Percentiles rank a stretch among this genome's conserved stretches.
Conservation (phyloP, 1,139 yeast species). For the Zhuliangozyma parablackwelliae region DNA sequence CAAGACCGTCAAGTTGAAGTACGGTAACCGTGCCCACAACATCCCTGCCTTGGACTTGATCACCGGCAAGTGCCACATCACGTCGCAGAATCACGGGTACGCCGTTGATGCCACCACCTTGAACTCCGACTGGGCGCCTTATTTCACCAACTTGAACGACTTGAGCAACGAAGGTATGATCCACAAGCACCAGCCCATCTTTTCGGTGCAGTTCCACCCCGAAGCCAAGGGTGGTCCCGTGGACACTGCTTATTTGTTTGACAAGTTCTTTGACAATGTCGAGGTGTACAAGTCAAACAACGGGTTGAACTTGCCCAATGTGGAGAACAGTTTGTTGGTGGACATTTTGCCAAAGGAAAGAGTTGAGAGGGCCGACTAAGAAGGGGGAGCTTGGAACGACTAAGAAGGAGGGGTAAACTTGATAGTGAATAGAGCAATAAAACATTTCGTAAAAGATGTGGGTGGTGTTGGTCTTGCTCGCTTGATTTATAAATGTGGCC, state of each 20-base stretch:
- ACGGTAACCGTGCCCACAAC: conserved; percentile 98
- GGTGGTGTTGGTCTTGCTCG: too few relatives aligned
- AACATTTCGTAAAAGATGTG: too few relatives aligned
- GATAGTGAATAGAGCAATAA: too few relatives aligned
- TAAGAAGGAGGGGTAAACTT: too few relatives aligned
- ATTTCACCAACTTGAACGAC: conserved; percentile 89
- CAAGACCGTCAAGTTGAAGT: conserved; percentile 84
- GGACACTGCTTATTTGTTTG: conserved; percentile 86
- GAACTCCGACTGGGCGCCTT: conserved; percentile 73
- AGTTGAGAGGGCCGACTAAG: conserved; percentile 34
- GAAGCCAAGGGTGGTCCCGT: conserved; percentile 99
- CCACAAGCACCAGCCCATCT: conserved; percentile 79
- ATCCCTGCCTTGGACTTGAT: conserved; percentile 89
- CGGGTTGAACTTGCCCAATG: conserved; percentile 42
- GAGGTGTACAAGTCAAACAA: conserved; percentile 46
- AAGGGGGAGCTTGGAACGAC: too few relatives aligned
- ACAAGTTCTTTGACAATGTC: conserved; percentile 76
- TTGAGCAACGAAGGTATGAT: conserved; percentile 97
- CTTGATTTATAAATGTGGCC: conserved; percentile 23
- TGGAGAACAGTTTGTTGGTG: conserved; percentile 57
- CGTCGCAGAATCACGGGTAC: conserved; percentile 97
- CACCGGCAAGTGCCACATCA: conserved; percentile 92
- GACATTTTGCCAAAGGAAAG: conserved; percentile 85
- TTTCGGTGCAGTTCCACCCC: conserved; percentile 97
- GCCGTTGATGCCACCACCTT: conserved; percentile 86